Evolutionary conservation across 305 asterid genomes (phyloP).

Genomic region (Fraxinus sp.): DNA sequence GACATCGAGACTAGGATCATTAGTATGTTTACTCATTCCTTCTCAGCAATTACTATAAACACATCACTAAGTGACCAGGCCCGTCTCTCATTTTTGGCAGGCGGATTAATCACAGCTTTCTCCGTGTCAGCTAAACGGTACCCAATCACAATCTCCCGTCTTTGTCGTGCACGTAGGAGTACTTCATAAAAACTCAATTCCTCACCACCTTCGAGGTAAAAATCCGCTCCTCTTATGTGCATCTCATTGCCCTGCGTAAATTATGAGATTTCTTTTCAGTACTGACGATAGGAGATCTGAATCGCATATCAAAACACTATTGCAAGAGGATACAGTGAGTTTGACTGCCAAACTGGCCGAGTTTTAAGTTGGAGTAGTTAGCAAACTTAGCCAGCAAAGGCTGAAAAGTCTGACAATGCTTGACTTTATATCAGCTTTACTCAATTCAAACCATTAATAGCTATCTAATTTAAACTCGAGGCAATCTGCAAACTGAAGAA

Average conservation of each 20-base stretch:
- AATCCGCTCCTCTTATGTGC: constrained; percentile 79
- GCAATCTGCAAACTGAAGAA: not conserved
- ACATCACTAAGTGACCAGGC: constrained; percentile 73
- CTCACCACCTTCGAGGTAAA: constrained; percentile 64
- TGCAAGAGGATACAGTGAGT: not conserved
- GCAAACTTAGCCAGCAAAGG: not conserved
- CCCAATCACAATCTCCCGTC: constrained; percentile 81
- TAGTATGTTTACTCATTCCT: constrained; percentile 42
- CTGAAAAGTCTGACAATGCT: not conserved
- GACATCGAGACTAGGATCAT: not conserved
- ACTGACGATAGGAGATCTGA: not conserved
- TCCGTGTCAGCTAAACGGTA: constrained; percentile 68
- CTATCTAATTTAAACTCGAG: not conserved
- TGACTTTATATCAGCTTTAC: not conserved
- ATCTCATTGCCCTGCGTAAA: constrained; percentile 76
- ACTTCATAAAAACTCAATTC: constrained; percentile 82
- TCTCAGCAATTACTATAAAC: constrained; percentile 79
- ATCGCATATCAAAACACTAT: not conserved
- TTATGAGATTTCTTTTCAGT: constrained; percentile 1
- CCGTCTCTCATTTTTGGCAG: constrained; percentile 52
- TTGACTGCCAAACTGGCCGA: not conserved
- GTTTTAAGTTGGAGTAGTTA: not conserved
- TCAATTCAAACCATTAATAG: not conserved
- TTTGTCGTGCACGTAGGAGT: constrained; percentile 73
- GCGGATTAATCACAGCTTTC: constrained; percentile 75